These are phyloP conservation scores for Ogataea nonfermentans DNA, from an alignment of 805 yeast species.

Conservation along the genomic window DNA sequence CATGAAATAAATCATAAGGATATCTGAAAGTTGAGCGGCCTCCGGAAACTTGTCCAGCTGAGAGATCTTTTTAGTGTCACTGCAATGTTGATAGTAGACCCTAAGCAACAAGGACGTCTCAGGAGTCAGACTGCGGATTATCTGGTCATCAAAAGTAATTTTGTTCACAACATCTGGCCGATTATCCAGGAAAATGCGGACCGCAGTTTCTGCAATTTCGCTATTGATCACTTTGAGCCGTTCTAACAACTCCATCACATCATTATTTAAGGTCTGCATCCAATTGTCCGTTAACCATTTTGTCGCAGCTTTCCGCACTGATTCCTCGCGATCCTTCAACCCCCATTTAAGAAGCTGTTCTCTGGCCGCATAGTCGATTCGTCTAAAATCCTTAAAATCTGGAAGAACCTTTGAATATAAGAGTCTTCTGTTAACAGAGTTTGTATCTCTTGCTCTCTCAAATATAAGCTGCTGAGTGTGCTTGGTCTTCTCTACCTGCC, in stretches of 20 bases:
- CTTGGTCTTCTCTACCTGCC: slow-evolving; percentile 59
- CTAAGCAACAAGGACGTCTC: slow-evolving; percentile 75
- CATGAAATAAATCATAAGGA: slow-evolving; percentile 54
- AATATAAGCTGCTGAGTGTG: slow-evolving; percentile 57
- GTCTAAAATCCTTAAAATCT: slow-evolving; percentile 59
- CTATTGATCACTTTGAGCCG: slow-evolving; percentile 68
- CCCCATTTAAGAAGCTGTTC: slow-evolving; percentile 81
- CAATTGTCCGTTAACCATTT: slow-evolving; percentile 69
- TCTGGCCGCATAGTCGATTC: slow-evolving; percentile 52
- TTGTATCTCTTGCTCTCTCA: slow-evolving; percentile 81
- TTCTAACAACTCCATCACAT: slow-evolving; percentile 69
- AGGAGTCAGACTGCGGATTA: slow-evolving; percentile 69
- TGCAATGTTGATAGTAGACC: slow-evolving; percentile 64
- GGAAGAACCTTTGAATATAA: slow-evolving; percentile 68
- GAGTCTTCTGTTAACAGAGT: slow-evolving; percentile 66
- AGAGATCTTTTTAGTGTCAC: slow-evolving; percentile 47
- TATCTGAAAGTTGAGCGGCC: slow-evolving; percentile 63
- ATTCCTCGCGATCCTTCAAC: slow-evolving; percentile 75
- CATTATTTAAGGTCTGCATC: slow-evolving; percentile 67
- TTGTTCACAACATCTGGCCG: slow-evolving; percentile 62
- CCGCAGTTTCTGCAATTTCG: slow-evolving; percentile 62
- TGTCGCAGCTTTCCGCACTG: slow-evolving; percentile 69
- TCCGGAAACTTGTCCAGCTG: slow-evolving; percentile 74
- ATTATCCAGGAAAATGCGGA: slow-evolving; percentile 58
- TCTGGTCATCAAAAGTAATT: slow-evolving; percentile 58